Conservation (phyloP, 345 rosid genomes). For the Corymbia maculata region DNA sequence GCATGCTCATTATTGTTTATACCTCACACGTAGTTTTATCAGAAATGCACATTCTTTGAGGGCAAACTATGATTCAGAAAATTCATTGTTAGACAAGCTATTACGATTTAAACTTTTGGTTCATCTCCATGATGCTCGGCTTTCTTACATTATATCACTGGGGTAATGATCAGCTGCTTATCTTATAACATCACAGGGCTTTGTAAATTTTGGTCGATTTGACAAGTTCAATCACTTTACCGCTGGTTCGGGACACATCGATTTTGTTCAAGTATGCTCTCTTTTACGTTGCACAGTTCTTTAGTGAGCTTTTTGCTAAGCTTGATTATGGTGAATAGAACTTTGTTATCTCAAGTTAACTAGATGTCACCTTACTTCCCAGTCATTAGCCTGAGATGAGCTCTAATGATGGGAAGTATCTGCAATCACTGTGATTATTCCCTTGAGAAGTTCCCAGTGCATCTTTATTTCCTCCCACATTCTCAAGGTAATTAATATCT, state of each 20-base stretch:
- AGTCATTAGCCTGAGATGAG: background rate
- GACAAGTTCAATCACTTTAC: constrained; percentile 54
- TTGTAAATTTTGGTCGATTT: constrained; percentile 71
- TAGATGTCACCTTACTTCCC: background rate
- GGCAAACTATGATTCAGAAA: background rate
- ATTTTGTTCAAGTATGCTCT: constrained; percentile 65
- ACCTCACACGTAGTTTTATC: background rate
- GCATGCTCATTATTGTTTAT: background rate
- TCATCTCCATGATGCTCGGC: background rate
- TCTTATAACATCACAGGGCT: constrained; percentile 53
- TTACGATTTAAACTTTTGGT: background rate
- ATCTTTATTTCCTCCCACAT: background rate
- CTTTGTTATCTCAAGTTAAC: background rate
- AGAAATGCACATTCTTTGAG: background rate
- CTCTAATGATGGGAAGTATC: background rate
- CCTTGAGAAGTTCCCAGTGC: background rate
- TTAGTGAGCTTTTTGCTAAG: background rate
- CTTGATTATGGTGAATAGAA: background rate
- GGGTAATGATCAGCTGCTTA: background rate
- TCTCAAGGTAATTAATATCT: background rate
- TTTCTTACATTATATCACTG: background rate
- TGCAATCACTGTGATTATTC: background rate
- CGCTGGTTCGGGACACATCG: constrained; percentile 43
- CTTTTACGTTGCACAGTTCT: background rate
- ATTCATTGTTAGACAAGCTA: background rate